phyloP scores from a whole-genome alignment of 208 protist genomes.

The Leishmania mexicana region DNA sequence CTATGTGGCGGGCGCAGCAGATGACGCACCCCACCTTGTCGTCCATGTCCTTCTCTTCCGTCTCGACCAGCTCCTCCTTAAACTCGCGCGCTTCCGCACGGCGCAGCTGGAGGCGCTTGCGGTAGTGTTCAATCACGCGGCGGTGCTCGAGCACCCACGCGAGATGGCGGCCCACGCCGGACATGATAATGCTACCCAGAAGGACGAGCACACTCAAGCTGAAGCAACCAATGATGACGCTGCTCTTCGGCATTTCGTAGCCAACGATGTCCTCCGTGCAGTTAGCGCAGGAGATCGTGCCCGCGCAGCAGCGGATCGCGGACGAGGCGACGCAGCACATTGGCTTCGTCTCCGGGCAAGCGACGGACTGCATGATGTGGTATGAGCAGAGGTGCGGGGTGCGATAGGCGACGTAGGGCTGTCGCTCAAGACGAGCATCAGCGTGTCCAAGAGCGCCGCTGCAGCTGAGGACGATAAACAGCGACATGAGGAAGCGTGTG shows the following conservation, averaged over 20 bases:
- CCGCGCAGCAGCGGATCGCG: slow-evolving; percentile 36
- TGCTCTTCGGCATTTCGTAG: slow-evolving; percentile 41
- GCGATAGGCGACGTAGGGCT: slow-evolving; percentile 28
- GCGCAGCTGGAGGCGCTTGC: slow-evolving; percentile 25
- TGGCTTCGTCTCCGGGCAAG: slow-evolving; percentile 23
- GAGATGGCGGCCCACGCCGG: slow-evolving; percentile 35
- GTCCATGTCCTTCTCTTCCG: slow-evolving; percentile 31
- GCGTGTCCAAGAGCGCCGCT: not conserved
- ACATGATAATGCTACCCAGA: slow-evolving; percentile 42
- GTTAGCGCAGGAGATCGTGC: slow-evolving; percentile 27
- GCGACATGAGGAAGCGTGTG: not conserved
- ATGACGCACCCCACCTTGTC: slow-evolving; percentile 47
- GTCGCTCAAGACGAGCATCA: slow-evolving; percentile 19
- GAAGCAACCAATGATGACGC: slow-evolving; percentile 35
- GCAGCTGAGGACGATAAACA: slow-evolving; percentile 8
- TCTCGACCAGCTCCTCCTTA: slow-evolving; percentile 34
- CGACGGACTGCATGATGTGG: slow-evolving; percentile 24
- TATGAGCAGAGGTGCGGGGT: slow-evolving; percentile 36
- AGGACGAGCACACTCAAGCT: slow-evolving; percentile 42
- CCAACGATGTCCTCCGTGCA: slow-evolving; percentile 28
- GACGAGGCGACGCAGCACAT: slow-evolving; percentile 40
- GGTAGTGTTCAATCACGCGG: slow-evolving; percentile 31
- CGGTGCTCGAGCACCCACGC: slow-evolving; percentile 45
- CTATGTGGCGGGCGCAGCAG: slow-evolving; percentile 48
- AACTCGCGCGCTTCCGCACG: slow-evolving; percentile 36